A percentile compares a stretch with the other conserved stretches of the same genome.
Conservation (phyloP, 1,139 yeast species). For the Pichia sp. region DNA sequence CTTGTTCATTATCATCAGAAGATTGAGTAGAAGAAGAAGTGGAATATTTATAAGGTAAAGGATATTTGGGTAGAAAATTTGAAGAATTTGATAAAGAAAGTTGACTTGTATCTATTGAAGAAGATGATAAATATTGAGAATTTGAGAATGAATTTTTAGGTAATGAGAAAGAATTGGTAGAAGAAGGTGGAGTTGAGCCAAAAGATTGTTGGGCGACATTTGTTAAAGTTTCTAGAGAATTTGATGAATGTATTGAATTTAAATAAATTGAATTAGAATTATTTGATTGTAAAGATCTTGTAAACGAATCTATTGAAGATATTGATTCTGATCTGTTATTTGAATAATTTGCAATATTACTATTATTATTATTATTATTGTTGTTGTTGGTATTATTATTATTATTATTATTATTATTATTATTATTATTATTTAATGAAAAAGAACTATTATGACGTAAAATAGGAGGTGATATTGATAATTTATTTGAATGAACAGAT, state of each 20-base stretch:
- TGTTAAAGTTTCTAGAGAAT: conserved; percentile 16
- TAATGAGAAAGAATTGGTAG: not conserved
- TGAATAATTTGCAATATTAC: not conserved
- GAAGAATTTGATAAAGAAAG: not conserved
- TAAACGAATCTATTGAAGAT: conserved; percentile 15
- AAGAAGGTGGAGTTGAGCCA: conserved; percentile 1
- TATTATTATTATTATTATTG: too few species aligned
- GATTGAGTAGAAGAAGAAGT: not conserved
- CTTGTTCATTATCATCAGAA: conserved; percentile 1
- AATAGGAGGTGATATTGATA: conserved; percentile 3
- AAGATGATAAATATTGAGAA: conserved; percentile 8
- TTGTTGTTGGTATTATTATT: too few species aligned
- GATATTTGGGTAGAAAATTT: conserved; percentile 1
- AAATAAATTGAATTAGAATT: conserved; percentile 2
- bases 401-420: too few species aligned
- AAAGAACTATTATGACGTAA: conserved; percentile 10
- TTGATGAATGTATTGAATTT: not conserved
- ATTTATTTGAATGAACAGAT: not conserved
- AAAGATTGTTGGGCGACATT: conserved; percentile 17
- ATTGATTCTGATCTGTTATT: conserved; percentile 11
- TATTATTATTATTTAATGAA: not conserved
- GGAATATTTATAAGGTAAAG: not conserved
- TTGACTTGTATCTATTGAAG: not conserved
- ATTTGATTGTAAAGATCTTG: conserved; percentile 15
- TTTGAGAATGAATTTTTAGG: conserved; percentile 9